These are phyloP conservation scores for Ophiostoma montium DNA, from an alignment of 2,329 filamentous ascomycete species.

Conservation along the genomic window DNA sequence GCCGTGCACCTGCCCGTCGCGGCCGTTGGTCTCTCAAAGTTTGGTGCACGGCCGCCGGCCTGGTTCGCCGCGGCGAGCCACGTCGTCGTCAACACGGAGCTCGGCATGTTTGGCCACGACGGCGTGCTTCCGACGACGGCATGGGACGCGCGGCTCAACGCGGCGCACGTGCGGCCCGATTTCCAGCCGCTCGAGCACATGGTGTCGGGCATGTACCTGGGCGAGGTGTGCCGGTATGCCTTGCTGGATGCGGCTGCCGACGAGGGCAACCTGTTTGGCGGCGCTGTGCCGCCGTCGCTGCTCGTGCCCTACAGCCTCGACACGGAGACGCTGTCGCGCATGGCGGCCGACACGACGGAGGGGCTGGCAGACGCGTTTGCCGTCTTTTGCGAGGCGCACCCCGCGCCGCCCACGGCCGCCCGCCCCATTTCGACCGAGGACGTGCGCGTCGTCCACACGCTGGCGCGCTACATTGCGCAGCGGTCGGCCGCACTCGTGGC, in stretches of 20 bases:
- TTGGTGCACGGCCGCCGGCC: constrained; percentile 35
- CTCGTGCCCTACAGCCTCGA: constrained; percentile 40
- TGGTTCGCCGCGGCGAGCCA: constrained; percentile 47
- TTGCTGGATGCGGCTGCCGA: constrained; percentile 46
- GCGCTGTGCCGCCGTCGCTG: constrained; percentile 40
- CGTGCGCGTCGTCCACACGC: constrained; percentile 34
- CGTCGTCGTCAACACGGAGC: constrained; percentile 53
- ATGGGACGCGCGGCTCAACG: constrained; percentile 43
- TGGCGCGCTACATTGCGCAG: constrained; percentile 40
- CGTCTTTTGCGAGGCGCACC: constrained; percentile 36
- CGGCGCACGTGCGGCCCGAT: constrained; percentile 37
- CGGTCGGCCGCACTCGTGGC: constrained; percentile 47
- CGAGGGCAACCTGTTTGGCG: constrained; percentile 39
- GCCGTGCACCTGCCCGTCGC: constrained; percentile 48
- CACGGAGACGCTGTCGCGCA: constrained; percentile 43
- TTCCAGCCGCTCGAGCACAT: constrained; percentile 51
- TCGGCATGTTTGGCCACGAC: constrained; percentile 50
- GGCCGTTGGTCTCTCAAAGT: constrained; percentile 40
- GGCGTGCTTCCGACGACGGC: constrained; percentile 43
- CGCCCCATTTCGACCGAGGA: constrained; percentile 29
- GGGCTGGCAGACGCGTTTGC: constrained; percentile 29
- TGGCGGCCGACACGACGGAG: constrained; percentile 29
- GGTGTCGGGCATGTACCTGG: constrained; percentile 51
- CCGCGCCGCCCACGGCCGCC: constrained; percentile 24
- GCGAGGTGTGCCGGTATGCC: constrained; percentile 46